These are phyloP conservation scores for Metarhizium album DNA, from an alignment of 2,329 filamentous ascomycete genomes.

Conservation along the genomic window DNA sequence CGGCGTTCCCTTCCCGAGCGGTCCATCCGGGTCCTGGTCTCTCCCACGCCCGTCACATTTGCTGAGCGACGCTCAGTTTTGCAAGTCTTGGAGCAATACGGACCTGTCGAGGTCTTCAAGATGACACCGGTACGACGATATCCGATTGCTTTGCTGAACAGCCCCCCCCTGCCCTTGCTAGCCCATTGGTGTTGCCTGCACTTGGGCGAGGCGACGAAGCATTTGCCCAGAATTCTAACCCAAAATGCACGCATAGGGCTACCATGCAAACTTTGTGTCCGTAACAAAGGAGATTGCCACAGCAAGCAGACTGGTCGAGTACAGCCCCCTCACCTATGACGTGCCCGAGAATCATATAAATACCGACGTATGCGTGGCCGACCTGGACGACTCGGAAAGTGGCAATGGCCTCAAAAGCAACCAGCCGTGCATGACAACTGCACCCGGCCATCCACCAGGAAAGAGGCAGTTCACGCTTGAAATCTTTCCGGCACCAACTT, in stretches of 20 bases:
- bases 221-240: neutral
- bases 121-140: slow-evolving; percentile 12
- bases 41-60: slow-evolving; percentile 40
- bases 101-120: slow-evolving; percentile 42
- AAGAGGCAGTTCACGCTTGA: slow-evolving; percentile 30
- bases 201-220: too few species aligned
- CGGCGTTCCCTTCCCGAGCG: slow-evolving; percentile 17
- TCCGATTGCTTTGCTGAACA: too few species aligned
- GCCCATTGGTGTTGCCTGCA: too few species aligned
- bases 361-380: slow-evolving; percentile 23
- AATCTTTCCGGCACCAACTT: slow-evolving; percentile 27
- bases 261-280: slow-evolving; percentile 38
- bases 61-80: slow-evolving; percentile 45
- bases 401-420: slow-evolving; percentile 6
- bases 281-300: slow-evolving; percentile 31
- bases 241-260: slow-evolving; percentile 22
- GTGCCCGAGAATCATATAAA: slow-evolving; percentile 20
- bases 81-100: slow-evolving; percentile 37
- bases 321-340: slow-evolving; percentile 38
- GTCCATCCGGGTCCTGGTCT: slow-evolving; percentile 39
- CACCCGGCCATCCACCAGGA: neutral
- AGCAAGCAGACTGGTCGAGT: slow-evolving; percentile 27
- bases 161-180: too few species aligned
- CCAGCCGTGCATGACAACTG: slow-evolving; percentile 1
- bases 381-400: slow-evolving; percentile 14